Evolutionary conservation across 164 flowering plant genomes (phyloP).

Genomic region (grape (Vitis vinifera)): ASM3070453v1 NC_081815.1:7521001-7521500

Average conservation of each 20-base stretch:
- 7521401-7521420: constrained; percentile 22
- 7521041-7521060: constrained; percentile 5
- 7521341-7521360: neutral
- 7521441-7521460: constrained; percentile 27
- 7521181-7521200: constrained; percentile 13
- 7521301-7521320: constrained; percentile 1
- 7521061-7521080: constrained; percentile 4
- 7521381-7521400: constrained; percentile 30
- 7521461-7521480: constrained; percentile 18
- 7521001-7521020: constrained; percentile 4
- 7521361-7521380: constrained; percentile 2
- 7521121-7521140: constrained; percentile 8
- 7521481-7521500: neutral
- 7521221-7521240: constrained; percentile 3
- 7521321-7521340: constrained; percentile 5
- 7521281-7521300: constrained; percentile 10
- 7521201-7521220: constrained; percentile 3
- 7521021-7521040: constrained; percentile 4
- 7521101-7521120: neutral
- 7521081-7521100: neutral
- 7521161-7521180: constrained; percentile 3
- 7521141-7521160: neutral
- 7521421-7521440: constrained; percentile 25
- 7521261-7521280: neutral
- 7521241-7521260: neutral